Conservation (phyloP, 2,329 filamentous ascomycete genomes). For the Pseudogymnoascus sp. region DNA sequence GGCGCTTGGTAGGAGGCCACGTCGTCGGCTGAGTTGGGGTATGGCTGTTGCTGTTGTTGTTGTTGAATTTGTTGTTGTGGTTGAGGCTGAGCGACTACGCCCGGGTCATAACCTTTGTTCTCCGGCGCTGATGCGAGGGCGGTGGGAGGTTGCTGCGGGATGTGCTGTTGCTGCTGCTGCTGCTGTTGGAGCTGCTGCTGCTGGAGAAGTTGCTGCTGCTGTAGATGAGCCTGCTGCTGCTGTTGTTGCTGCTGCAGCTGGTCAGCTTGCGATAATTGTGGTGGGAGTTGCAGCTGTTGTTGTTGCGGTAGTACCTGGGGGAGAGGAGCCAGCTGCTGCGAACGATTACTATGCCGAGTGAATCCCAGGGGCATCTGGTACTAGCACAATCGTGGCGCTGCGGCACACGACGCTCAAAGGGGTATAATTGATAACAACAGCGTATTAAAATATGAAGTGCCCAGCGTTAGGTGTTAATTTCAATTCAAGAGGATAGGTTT, state of each 20-base stretch:
- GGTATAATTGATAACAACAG: background rate
- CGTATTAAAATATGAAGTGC: background rate
- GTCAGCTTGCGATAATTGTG: conserved; percentile 11
- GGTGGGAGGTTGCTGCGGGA: conserved; percentile 3
- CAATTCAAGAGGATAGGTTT: background rate
- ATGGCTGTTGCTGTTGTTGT: background rate
- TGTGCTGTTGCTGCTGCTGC: conserved; percentile 16
- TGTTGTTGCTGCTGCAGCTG: conserved; percentile 14
- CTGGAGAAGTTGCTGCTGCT: conserved; percentile 24
- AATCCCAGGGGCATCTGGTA: conserved; percentile 27
- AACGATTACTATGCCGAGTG: conserved; percentile 27
- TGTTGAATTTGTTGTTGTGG: conserved; percentile 12
- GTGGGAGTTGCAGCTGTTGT: conserved; percentile 11
- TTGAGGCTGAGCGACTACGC: conserved; percentile 19
- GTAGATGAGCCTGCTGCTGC: conserved; percentile 13
- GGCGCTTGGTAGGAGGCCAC: background rate
- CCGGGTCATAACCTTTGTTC: conserved; percentile 18
- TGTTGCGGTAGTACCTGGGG: conserved; percentile 10
- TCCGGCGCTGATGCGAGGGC: conserved; percentile 17
- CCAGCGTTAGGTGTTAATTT: background rate
- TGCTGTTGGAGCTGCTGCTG: conserved; percentile 21
- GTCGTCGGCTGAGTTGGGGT: background rate
- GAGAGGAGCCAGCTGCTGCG: conserved; percentile 23
- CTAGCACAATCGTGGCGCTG: conserved; percentile 18
- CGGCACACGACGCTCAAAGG: conserved; percentile 19